These are phyloP conservation scores for Peziza echinospora DNA, from an alignment of 495 filamentous ascomycete genomes.

Conservation along the genomic window DNA sequence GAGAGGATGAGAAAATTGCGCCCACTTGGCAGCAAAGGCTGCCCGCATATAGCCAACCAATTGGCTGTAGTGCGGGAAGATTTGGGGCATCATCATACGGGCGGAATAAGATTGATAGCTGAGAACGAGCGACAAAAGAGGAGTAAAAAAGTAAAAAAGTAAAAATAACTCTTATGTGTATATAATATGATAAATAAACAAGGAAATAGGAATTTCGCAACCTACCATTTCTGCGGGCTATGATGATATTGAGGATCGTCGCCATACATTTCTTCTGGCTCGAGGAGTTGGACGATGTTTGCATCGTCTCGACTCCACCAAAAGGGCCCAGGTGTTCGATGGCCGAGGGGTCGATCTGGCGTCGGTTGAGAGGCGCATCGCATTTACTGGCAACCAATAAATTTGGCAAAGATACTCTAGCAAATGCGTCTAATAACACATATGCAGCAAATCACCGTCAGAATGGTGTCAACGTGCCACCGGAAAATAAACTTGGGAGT, in stretches of 20 bases:
- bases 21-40: no score
- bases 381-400: constrained; percentile 70
- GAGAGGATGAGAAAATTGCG: no score
- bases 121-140: no score
- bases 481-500: no score
- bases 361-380: constrained; percentile 39
- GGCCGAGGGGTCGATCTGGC: constrained; percentile 35
- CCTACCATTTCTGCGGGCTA: constrained; percentile 27
- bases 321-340: constrained; percentile 38
- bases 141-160: no score
- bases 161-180: no score
- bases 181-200: no score
- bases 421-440: constrained; percentile 38
- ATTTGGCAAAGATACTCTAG: constrained; percentile 43
- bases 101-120: no score
- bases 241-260: constrained; percentile 47
- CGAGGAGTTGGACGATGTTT: constrained; percentile 42
- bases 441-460: constrained; percentile 5
- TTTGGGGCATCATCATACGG: no score
- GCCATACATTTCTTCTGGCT: constrained; percentile 60
- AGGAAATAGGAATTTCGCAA: neutral
- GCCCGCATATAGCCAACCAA: no score
- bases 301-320: constrained; percentile 44
- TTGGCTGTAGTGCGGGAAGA: no score
- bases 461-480: no score